Percentiles rank a stretch among this genome's conserved stretches.
phyloP scores from a whole-genome alignment of 768 basidiomycete genomes.

The Gyrodon lividus region DNA sequence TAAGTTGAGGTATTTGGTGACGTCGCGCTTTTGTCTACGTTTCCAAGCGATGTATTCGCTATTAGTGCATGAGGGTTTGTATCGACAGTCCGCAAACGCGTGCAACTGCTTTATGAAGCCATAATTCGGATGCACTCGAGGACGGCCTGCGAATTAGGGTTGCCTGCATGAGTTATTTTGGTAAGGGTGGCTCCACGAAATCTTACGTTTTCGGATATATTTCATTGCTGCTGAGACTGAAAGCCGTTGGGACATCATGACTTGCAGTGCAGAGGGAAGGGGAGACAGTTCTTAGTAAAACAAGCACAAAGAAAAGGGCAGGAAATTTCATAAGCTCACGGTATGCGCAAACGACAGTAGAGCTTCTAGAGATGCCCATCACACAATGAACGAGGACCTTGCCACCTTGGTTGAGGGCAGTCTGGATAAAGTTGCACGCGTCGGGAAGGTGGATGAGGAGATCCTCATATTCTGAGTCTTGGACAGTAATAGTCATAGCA shows the following conservation, averaged over 20 bases:
- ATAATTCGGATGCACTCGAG: conserved; percentile 40
- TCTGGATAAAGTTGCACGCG: conserved; percentile 61
- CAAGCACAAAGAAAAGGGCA: neutral
- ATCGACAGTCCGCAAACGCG: conserved; percentile 50
- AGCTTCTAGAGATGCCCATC: conserved; percentile 71
- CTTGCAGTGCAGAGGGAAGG: conserved; percentile 26
- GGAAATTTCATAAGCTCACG: conserved; percentile 36
- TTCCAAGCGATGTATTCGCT: conserved; percentile 58
- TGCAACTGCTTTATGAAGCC: conserved; percentile 61
- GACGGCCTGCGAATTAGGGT: conserved; percentile 31
- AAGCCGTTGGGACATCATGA: conserved; percentile 49
- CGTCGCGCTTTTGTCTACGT: conserved; percentile 51
- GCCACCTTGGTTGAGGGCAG: conserved; percentile 51
- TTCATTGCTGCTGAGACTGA: conserved; percentile 44
- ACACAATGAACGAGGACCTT: conserved; percentile 70
- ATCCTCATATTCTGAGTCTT: conserved; percentile 51
- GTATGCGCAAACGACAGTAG: conserved; percentile 58
- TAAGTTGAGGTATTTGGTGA: conserved; percentile 50
- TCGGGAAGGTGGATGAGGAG: conserved; percentile 63
- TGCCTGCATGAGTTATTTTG: conserved; percentile 9
- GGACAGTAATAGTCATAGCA: conserved; percentile 34
- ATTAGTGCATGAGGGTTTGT: conserved; percentile 41
- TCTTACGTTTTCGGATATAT: conserved; percentile 49
- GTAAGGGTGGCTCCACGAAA: neutral
- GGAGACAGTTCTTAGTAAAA: conserved; percentile 1